Conservation (phyloP, 345 rosid genomes). For the Luvunga scandens region DNA sequence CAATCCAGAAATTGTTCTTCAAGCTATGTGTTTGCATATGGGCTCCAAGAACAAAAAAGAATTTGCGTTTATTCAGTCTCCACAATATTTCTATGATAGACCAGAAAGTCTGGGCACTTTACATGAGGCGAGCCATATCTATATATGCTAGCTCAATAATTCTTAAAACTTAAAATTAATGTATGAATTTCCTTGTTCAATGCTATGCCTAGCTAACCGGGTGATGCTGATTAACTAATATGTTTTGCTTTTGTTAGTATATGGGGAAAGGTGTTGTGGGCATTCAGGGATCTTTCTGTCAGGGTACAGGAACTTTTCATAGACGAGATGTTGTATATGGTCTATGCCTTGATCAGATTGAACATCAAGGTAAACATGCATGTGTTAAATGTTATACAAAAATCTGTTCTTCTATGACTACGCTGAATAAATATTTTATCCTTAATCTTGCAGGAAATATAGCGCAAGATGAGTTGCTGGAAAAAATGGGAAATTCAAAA, state of each 20-base stretch:
- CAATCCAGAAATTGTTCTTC: constrained; percentile 44
- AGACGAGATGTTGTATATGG: constrained; percentile 65
- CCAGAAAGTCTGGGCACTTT: constrained; percentile 23
- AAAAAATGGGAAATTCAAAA: constrained; percentile 46
- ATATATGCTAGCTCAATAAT: background rate
- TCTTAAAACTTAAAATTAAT: background rate
- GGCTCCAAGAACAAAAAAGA: constrained; percentile 19
- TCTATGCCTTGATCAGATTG: constrained; percentile 25
- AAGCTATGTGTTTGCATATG: constrained; percentile 52
- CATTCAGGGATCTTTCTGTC: constrained; percentile 49
- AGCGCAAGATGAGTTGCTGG: constrained; percentile 14
- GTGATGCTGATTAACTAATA: background rate
- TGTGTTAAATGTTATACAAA: too few relatives aligned
- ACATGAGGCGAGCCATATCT: constrained; percentile 12
- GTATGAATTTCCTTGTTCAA: background rate
- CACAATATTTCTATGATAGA: constrained; percentile 46
- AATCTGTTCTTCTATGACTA: too few relatives aligned
- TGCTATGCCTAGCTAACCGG: too few relatives aligned
- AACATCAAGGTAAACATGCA: constrained; percentile 7
- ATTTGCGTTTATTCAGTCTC: constrained; percentile 51
- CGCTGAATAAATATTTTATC: too few relatives aligned
- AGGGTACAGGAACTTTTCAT: constrained; percentile 61
- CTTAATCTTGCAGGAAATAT: constrained; percentile 19
- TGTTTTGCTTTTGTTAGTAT: constrained; percentile 23
- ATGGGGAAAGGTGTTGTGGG: constrained; percentile 38